phyloP scores from a whole-genome alignment of 176 grass and related monocot species.

The Carex parvula region DNA sequence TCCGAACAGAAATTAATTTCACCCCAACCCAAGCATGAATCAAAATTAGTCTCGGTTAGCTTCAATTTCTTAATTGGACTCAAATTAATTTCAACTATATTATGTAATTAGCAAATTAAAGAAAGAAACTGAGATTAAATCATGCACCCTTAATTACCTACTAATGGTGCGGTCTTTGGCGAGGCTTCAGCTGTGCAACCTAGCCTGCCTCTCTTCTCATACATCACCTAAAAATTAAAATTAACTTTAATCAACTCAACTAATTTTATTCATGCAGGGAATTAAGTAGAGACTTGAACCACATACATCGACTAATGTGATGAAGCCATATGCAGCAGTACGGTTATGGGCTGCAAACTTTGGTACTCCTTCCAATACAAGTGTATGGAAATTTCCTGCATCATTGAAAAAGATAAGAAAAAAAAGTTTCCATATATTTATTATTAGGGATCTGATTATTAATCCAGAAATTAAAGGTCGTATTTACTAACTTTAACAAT shows the following conservation, averaged over 20 bases:
- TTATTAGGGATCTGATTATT: neutral
- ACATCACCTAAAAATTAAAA: conserved; percentile 56
- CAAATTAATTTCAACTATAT: too few relatives aligned
- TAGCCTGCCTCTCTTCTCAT: conserved; percentile 79
- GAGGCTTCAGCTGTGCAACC: conserved; percentile 78
- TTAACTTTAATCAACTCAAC: neutral
- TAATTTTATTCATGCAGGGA: neutral
- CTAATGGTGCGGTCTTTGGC: neutral
- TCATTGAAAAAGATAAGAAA: neutral
- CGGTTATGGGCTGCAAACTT: conserved; percentile 72
- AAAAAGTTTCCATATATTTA: neutral
- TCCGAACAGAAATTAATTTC: too few relatives aligned
- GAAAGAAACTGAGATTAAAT: too few relatives aligned
- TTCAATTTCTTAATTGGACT: too few relatives aligned
- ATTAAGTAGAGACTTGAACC: conserved; percentile 7
- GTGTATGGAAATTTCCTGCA: conserved; percentile 87
- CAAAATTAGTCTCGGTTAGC: too few relatives aligned
- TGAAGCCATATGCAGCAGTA: conserved; percentile 78
- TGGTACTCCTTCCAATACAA: conserved; percentile 74
- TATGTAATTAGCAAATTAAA: too few relatives aligned
- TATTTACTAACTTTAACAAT: conserved; percentile 50
- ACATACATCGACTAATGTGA: conserved; percentile 84
- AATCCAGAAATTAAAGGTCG: neutral
- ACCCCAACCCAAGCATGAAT: too few relatives aligned
- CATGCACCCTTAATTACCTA: too few relatives aligned